These are phyloP conservation scores for Pholiota microspora DNA, from an alignment of 768 basidiomycete species.

Conservation along the genomic window DNA sequence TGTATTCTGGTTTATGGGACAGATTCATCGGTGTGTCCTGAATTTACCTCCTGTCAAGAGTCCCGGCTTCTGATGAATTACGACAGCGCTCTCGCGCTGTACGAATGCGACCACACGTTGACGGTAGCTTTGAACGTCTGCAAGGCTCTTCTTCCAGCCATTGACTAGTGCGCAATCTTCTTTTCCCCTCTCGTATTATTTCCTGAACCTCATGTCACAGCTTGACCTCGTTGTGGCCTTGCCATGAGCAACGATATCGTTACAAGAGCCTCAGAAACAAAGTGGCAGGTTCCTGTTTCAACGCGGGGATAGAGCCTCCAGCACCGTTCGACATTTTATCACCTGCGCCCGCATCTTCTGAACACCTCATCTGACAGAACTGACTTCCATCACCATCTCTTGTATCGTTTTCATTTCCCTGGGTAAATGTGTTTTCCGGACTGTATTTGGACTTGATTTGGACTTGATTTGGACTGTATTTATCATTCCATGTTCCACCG, in stretches of 20 bases:
- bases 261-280: conserved; percentile 46
- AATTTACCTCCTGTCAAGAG: not conserved
- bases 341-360: conserved; percentile 24
- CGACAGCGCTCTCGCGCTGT: conserved; percentile 52
- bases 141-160: conserved; percentile 55
- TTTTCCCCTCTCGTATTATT: conserved; percentile 2
- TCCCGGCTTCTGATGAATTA: conserved; percentile 5
- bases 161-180: conserved; percentile 46
- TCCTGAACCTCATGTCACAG: conserved; percentile 23
- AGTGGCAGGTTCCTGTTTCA: conserved; percentile 43
- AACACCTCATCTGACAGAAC: conserved; percentile 24
- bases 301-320: conserved; percentile 45
- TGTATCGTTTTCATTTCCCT: not conserved
- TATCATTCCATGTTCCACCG: not conserved
- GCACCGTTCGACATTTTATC: conserved; percentile 37
- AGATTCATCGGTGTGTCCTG: conserved; percentile 52
- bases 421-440: not conserved
- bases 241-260: conserved; percentile 51
- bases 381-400: not conserved
- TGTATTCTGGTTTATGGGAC: conserved; percentile 75
- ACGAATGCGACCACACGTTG: conserved; percentile 58
- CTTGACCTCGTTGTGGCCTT: conserved; percentile 63
- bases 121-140: conserved; percentile 61
- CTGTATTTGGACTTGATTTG: not conserved
- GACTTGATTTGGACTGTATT: not conserved